Evolutionary conservation across 305 asterid species (phyloP).

Genomic region (Fraxinus sp.): DNA sequence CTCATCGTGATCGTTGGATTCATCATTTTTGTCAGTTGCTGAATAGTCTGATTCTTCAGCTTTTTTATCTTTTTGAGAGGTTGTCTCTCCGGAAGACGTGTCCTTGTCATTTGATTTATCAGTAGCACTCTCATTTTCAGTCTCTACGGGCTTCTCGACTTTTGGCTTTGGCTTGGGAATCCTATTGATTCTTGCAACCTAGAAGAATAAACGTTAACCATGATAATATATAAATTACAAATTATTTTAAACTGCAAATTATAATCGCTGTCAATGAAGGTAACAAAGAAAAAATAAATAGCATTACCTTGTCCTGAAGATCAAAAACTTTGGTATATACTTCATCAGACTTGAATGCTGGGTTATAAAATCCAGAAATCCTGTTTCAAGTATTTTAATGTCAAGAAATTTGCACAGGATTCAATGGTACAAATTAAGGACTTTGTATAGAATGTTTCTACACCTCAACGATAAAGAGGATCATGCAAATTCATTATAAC

Average conservation of each 20-base stretch:
- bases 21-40: slow-evolving; percentile 35
- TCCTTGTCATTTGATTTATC: slow-evolving; percentile 45
- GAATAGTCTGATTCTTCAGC: slow-evolving; percentile 37
- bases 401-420: background rate
- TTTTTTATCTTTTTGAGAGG: slow-evolving; percentile 44
- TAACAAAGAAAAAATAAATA: background rate
- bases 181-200: slow-evolving; percentile 74
- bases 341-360: slow-evolving; percentile 85
- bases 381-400: slow-evolving; percentile 40
- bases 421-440: background rate
- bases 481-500: background rate
- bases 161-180: slow-evolving; percentile 96
- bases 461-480: background rate
- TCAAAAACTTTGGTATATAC: slow-evolving; percentile 61
- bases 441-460: background rate
- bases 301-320: slow-evolving; percentile 81
- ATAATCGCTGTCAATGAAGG: background rate
- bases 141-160: slow-evolving; percentile 67
- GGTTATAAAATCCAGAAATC: slow-evolving; percentile 57
- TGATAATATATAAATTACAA: background rate
- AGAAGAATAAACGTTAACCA: slow-evolving; percentile 1
- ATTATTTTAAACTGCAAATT: slow-evolving; percentile 2
- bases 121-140: slow-evolving; percentile 41
- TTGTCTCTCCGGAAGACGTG: slow-evolving; percentile 47
- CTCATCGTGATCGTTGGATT: slow-evolving; percentile 60